A percentile compares a stretch with the other conserved stretches of the same genome.
Conservation (phyloP, 2,329 filamentous ascomycete species). For the Botrytis galanthina region DNA sequence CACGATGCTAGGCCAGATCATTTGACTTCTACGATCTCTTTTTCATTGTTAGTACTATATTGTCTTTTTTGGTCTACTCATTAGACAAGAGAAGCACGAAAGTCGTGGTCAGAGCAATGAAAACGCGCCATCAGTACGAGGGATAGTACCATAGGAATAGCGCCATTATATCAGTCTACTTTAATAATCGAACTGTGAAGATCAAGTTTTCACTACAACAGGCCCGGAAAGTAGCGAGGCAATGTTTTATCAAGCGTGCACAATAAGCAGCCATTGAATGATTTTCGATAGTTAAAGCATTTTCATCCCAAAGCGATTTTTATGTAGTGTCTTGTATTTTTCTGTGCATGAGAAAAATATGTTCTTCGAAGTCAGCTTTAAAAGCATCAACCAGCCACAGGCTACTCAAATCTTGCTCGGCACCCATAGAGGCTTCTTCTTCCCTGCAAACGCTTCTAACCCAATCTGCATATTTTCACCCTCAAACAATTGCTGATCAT, state of each 20-base stretch:
- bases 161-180: not conserved
- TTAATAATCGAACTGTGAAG: not conserved
- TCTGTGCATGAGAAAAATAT: no score
- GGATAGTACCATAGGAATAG: not conserved
- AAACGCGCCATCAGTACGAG: not conserved
- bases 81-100: not conserved
- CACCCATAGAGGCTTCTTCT: constrained; percentile 65
- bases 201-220: not conserved
- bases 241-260: not conserved
- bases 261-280: not conserved
- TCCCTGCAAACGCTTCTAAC: constrained; percentile 72
- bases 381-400: not conserved
- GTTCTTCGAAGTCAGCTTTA: not conserved
- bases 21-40: not conserved
- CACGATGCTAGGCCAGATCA: not conserved
- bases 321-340: not conserved
- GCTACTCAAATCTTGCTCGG: constrained; percentile 54
- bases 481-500: constrained; percentile 53
- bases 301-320: not conserved
- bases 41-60: not conserved
- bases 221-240: not conserved
- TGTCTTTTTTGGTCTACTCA: not conserved
- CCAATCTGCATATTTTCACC: constrained; percentile 75
- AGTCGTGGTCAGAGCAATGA: not conserved
- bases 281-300: not conserved